Base-by-base conservation (phyloP, 2,329 filamentous ascomycete genomes). In the Trichoderma atroviride region DNA sequence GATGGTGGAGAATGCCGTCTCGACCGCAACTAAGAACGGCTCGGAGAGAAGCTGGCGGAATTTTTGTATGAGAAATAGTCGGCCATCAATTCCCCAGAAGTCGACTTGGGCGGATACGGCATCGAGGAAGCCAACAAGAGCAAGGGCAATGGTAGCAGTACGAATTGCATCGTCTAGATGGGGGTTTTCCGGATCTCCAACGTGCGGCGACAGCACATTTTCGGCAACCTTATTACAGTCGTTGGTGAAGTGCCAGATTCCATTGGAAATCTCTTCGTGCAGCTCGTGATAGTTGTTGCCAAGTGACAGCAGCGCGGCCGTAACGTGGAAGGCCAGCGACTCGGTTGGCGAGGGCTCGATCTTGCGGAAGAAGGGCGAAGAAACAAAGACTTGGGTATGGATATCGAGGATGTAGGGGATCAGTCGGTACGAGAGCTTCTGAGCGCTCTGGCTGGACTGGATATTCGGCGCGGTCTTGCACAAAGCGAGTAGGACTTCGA, bases 331-430 rank as follows among this genome's bases (percentile, higher is more conserved):
- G 3, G 92, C 90, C 37, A 98, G 83, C 1, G 90, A 87, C 79
- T 98, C 95, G 84, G 93, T 96, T 24, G 96, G 95, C 4, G 93
- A 96, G 1, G 93, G 93, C 71, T 94, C 91, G 77, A 97, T 88
- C 73, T 89, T 89, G 73, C 91, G 91, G 74, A 97, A 91, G 78
- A 92, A 92, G 0, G 94, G 93, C 65, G 94, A 97, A 5, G 90
- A 85, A 10, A 88, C 86, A 75, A 98, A 93, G 22, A 88, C 81
- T 78, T 97, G 95, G 40, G 87, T 83, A 76, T 95, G 92, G 5
- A 92, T 91, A 78, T 97, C 93, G 73, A 94, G 88, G 14, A 98
- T 87, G 79, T 98, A 98, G 5, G 91, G 91, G 9, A 90, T 87
- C 52, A 99, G 83, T 74, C 97, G 94, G 40, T 86, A 84, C n/a